Percentiles rank a stretch among this genome's conserved stretches.
These are phyloP conservation scores for Hypoxylon lienhwacheense DNA, from an alignment of 495 filamentous ascomycete species.

Conservation along the genomic window DNA sequence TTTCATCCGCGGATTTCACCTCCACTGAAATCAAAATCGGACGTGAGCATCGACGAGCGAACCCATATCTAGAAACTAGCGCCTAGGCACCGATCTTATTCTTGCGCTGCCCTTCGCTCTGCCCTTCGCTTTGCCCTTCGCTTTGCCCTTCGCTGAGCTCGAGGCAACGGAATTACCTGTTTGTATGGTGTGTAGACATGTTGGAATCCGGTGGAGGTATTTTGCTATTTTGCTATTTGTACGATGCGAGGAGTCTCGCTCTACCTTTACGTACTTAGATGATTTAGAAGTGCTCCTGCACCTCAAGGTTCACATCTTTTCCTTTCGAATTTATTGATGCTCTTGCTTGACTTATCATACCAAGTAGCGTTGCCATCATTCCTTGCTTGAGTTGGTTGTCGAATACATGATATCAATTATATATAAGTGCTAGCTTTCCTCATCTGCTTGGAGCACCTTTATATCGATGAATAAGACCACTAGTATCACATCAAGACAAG, in stretches of 20 bases:
- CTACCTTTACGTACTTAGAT: slow-evolving; percentile 8
- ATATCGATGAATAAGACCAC: slow-evolving; percentile 1
- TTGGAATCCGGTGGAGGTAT: neutral
- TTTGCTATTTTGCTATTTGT: no score
- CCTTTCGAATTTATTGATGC: neutral
- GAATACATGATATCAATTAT: slow-evolving; percentile 7
- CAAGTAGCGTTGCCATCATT: neutral
- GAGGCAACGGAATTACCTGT: slow-evolving; percentile 30
- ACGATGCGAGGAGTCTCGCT: slow-evolving; percentile 16
- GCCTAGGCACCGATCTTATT: slow-evolving; percentile 35
- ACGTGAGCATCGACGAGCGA: neutral
- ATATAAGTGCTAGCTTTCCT: neutral
- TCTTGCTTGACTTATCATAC: neutral
- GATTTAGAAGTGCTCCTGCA: neutral
- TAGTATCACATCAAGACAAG: neutral
- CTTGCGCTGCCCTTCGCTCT: neutral
- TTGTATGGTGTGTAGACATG: slow-evolving; percentile 2
- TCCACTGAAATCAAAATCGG: neutral
- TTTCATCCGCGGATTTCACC: slow-evolving; percentile 16
- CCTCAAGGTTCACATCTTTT: slow-evolving; percentile 1
- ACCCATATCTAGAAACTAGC: neutral
- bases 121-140: neutral
- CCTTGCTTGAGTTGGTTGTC: neutral
- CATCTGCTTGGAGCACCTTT: neutral
- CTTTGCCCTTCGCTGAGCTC: slow-evolving; percentile 1